Evolutionary conservation across 73 alveolate species (phyloP).

Genomic region (Durusdinium trenchii): DNA sequence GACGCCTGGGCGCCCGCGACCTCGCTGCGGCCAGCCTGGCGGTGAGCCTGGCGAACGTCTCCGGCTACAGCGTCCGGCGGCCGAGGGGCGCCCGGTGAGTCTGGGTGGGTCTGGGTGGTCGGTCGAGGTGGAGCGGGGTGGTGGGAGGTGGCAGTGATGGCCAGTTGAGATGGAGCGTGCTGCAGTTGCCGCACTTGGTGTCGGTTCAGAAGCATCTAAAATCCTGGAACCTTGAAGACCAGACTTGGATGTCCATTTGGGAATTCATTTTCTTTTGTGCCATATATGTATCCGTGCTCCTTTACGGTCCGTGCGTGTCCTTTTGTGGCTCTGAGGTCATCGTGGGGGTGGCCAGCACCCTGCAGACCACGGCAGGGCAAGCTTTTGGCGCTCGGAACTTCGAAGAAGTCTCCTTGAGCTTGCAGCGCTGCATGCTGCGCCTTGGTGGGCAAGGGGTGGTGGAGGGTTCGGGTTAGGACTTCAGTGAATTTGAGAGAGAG

Average conservation of each 20-base stretch:
- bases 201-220: too few species aligned
- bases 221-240: too few species aligned
- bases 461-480: too few species aligned
- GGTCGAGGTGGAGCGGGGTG: not conserved
- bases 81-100: not conserved
- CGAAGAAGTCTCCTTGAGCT: constrained; percentile 29
- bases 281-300: too few species aligned
- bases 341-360: constrained; percentile 49
- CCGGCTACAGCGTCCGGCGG: constrained; percentile 63
- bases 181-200: not conserved
- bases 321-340: not conserved
- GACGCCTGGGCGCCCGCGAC: constrained; percentile 27
- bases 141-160: too few species aligned
- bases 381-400: constrained; percentile 60
- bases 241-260: too few species aligned
- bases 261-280: too few species aligned
- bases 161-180: too few species aligned
- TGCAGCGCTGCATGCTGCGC: constrained; percentile 38
- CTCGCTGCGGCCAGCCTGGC: constrained; percentile 73
- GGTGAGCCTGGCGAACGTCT: constrained; percentile 55
- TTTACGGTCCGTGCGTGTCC: too few species aligned
- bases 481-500: too few species aligned
- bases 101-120: not conserved
- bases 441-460: too few species aligned
- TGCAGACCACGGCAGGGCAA: constrained; percentile 73